Evolutionary conservation across 345 rosid species (phyloP).

Genomic region (Ricinus communis): DNA sequence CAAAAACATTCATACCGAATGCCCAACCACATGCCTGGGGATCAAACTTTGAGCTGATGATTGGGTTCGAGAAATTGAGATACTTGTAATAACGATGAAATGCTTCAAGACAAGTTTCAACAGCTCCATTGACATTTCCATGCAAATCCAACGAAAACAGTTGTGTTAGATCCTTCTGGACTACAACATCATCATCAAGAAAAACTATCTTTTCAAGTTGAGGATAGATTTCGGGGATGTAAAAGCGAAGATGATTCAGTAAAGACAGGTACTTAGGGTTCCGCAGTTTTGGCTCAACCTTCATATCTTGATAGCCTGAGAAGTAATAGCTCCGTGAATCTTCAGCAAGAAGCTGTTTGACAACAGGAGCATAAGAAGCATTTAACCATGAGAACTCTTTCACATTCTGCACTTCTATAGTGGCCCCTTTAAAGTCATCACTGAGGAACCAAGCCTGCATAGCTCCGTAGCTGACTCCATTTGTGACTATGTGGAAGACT

Average conservation of each 20-base stretch:
- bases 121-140: conserved; percentile 96
- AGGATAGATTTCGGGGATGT: conserved; percentile 91
- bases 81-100: conserved; percentile 94
- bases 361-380: conserved; percentile 70
- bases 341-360: conserved; percentile 51
- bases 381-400: conserved; percentile 84
- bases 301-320: conserved; percentile 48
- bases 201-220: conserved; percentile 86
- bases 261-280: conserved; percentile 67
- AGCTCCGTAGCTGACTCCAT: conserved; percentile 45
- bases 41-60: conserved; percentile 91
- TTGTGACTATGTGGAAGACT: conserved; percentile 58
- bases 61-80: conserved; percentile 86
- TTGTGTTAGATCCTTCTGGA: conserved; percentile 89
- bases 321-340: conserved; percentile 54
- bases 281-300: conserved; percentile 58
- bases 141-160: conserved; percentile 94
- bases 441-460: conserved; percentile 60
- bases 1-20: conserved; percentile 91
- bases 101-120: conserved; percentile 96
- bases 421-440: conserved; percentile 78
- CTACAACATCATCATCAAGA: conserved; percentile 93
- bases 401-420: conserved; percentile 71
- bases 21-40: conserved; percentile 99
- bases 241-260: conserved; percentile 89